Base-by-base conservation (phyloP, 2,329 filamentous ascomycete species). In the Hypomyces rosellus region DNA sequence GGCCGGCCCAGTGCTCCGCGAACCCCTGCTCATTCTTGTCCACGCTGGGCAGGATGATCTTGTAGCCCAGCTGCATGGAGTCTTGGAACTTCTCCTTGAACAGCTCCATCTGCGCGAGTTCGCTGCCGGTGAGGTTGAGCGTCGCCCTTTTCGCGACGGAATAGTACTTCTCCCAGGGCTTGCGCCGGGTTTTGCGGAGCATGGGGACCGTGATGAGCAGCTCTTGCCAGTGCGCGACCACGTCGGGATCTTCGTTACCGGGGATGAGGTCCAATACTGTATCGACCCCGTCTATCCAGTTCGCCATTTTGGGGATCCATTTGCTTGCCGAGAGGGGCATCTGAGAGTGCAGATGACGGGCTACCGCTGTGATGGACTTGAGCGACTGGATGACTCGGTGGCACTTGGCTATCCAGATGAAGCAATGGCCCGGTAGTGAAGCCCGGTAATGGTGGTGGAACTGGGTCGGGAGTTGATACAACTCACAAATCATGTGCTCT, bases 51-150 rank as follows among this genome's bases (percentile, higher is more conserved):
- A 55, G 34, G 4, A 53, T 52, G 14, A 62, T 43, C 43, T 61
- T 61, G 38, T 57, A 54, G 9, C 18, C 14, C 1, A 61, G 38
- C 5, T 55, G 46, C 20, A 49, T 38, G 18, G 38, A 14, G 8
- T 34, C 15, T 16, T 43, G 13, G 20, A 40, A 50, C 20, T 22
- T 34, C 22, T 25, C 12, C 9, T 40, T 15, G 37, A 50, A 45
- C 14, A 20, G 20, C 15, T 37, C 48, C 16, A 42, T 54, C n/a
- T 96, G 46, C 71, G 77, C 59, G 97, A 93, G 93, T 75, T 96
- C 6, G 87, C 85, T 7, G 66, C 72, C 96, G 53, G 89, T 95
- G 54, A 72, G 70, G 30, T 74, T 80, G 30, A 86, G 80, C 48
- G 77, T 73, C 58, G 80, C 77, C 11, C 96, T 96, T 61, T 88